phyloP scores from a whole-genome alignment of 306 rosid species.

The Oxytropis ochrocephala region DNA sequence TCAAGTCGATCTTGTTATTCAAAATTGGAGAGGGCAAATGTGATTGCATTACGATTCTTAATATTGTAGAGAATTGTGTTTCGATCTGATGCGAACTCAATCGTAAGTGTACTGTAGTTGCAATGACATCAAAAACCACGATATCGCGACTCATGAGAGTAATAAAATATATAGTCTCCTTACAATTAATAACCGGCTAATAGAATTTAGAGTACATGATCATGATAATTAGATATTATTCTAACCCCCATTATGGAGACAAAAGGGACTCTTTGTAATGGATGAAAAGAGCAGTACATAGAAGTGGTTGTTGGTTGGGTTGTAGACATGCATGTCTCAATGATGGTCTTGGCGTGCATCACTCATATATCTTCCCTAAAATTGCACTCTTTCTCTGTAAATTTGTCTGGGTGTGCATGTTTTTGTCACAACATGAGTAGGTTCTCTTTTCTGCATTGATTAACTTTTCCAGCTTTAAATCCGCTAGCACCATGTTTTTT shows the following conservation, averaged over 20 bases:
- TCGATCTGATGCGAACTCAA: too few species aligned
- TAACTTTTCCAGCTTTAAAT: constrained; percentile 22
- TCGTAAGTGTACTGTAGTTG: too few species aligned
- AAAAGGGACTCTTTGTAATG: constrained; percentile 22
- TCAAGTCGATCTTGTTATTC: too few species aligned
- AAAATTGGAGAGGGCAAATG: too few species aligned
- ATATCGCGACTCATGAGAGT: too few species aligned
- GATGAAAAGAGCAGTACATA: constrained; percentile 8
- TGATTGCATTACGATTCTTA: too few species aligned
- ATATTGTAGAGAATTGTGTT: too few species aligned
- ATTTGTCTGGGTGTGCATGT: constrained; percentile 13
- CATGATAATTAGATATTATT: neutral
- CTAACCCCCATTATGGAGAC: constrained; percentile 8
- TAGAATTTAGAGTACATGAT: too few species aligned
- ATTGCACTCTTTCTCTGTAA: neutral
- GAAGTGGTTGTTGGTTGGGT: neutral
- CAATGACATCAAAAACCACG: too few species aligned
- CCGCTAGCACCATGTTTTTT: neutral
- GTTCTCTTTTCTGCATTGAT: constrained; percentile 5
- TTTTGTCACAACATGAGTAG: constrained; percentile 12
- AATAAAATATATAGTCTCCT: too few species aligned
- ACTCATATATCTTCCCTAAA: neutral
- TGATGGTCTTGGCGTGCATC: constrained; percentile 1
- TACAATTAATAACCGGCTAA: too few species aligned
- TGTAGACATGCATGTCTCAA: neutral